These are phyloP conservation scores for Dothidotthia symphoricarpi DNA, from an alignment of 2,329 filamentous ascomycete genomes.

Conservation along the genomic window DNA sequence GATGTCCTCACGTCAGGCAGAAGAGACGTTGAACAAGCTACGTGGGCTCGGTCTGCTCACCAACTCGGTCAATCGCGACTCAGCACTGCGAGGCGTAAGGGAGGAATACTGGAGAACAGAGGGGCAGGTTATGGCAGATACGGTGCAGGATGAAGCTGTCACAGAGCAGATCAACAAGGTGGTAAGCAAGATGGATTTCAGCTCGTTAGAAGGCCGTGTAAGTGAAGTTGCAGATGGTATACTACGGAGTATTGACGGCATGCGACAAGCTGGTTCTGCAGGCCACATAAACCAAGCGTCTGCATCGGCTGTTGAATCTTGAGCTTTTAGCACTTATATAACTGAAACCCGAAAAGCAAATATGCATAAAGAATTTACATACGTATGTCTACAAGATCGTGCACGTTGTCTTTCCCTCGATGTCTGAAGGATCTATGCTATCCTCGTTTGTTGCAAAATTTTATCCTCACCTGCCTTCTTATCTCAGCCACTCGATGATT, in stretches of 20 bases:
- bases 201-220: constrained; percentile 61
- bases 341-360: neutral
- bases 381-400: constrained; percentile 1
- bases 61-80: constrained; percentile 76
- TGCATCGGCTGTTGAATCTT: neutral
- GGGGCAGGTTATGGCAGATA: constrained; percentile 66
- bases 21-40: constrained; percentile 63
- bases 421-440: constrained; percentile 7
- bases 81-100: constrained; percentile 62
- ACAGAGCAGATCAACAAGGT: constrained; percentile 69
- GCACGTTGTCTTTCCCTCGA: constrained; percentile 4
- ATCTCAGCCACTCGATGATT: constrained; percentile 21
- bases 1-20: constrained; percentile 55
- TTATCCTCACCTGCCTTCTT: constrained; percentile 14
- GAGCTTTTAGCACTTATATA: neutral
- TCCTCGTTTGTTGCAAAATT: constrained; percentile 7
- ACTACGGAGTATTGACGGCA: constrained; percentile 31
- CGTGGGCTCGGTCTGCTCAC: constrained; percentile 71
- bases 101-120: constrained; percentile 81
- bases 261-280: constrained; percentile 10
- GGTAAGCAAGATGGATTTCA: constrained; percentile 63
- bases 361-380: neutral
- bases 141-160: constrained; percentile 77
- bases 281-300: constrained; percentile 3
- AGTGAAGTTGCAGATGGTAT: constrained; percentile 48